These are phyloP conservation scores for Aspergillus avenaceus DNA, from an alignment of 495 filamentous ascomycete species.

Conservation along the genomic window DNA sequence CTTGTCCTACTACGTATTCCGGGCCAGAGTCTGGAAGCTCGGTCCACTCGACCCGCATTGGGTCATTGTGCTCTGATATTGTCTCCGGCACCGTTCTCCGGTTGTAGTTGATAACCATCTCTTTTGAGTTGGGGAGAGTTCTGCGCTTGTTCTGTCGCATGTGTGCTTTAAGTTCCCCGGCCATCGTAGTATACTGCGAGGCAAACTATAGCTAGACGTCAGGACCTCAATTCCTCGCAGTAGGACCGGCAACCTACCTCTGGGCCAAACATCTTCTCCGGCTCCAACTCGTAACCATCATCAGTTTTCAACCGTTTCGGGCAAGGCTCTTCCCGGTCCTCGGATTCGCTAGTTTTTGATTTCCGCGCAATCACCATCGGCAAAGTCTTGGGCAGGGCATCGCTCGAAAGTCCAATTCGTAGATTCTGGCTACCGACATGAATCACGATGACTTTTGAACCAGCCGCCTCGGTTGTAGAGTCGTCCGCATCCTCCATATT, in stretches of 20 bases:
- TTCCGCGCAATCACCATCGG: constrained; percentile 89
- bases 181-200: constrained; percentile 76
- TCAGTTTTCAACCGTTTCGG: constrained; percentile 83
- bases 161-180: constrained; percentile 75
- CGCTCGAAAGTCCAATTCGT: constrained; percentile 86
- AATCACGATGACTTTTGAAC: constrained; percentile 91
- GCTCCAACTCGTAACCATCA: constrained; percentile 51
- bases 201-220: constrained; percentile 48
- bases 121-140: constrained; percentile 92
- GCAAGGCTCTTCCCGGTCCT: constrained; percentile 76
- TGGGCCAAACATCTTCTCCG: constrained; percentile 79
- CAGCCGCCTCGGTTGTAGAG: constrained; percentile 56
- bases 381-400: constrained; percentile 88
- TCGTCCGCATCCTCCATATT: constrained; percentile 61
- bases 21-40: constrained; percentile 67
- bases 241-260: constrained; percentile 52
- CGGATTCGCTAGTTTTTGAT: constrained; percentile 70
- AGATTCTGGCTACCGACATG: constrained; percentile 98
- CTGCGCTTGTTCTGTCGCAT: constrained; percentile 92
- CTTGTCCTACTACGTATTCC: constrained; percentile 73
- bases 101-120: constrained; percentile 90
- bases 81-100: constrained; percentile 71
- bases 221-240: neutral
- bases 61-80: constrained; percentile 92
- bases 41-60: constrained; percentile 91